These are phyloP conservation scores for Gossypioides kirkii DNA, from an alignment of 345 rosid genomes.

Conservation along the genomic window DNA sequence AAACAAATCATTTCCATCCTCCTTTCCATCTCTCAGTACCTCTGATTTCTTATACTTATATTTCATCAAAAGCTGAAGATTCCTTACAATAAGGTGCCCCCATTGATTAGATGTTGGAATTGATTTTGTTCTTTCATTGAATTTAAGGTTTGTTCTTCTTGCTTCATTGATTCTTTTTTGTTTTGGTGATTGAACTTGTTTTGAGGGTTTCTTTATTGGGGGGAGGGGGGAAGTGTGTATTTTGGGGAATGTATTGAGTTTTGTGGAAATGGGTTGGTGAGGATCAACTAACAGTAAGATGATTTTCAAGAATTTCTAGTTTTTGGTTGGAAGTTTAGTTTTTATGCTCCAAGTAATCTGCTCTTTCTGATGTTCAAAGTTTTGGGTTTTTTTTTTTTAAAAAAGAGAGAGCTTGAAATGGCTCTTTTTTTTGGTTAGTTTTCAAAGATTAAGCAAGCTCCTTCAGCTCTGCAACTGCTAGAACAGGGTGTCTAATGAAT, in stretches of 20 bases:
- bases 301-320: not conserved
- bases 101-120: constrained; percentile 7
- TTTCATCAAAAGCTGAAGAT: constrained; percentile 6
- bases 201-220: not conserved
- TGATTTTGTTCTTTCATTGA: constrained; percentile 1
- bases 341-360: not conserved
- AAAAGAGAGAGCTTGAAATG: not conserved
- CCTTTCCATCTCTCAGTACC: not conserved
- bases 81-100: constrained; percentile 17
- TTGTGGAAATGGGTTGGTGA: not conserved
- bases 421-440: not conserved
- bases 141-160: not conserved
- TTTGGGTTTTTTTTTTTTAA: not conserved
- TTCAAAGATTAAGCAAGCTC: no score
- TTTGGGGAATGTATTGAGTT: constrained; percentile 6
- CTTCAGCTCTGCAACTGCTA: not conserved
- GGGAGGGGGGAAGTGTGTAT: not conserved
- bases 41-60: not conserved
- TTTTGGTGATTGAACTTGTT: not conserved
- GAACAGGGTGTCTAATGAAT: not conserved
- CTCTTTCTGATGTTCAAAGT: not conserved
- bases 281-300: constrained; percentile 15
- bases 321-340: not conserved
- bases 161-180: not conserved
- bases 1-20: not conserved